phyloP scores from a whole-genome alignment of 345 rosid genomes.

The Atalantia buxifolia region DNA sequence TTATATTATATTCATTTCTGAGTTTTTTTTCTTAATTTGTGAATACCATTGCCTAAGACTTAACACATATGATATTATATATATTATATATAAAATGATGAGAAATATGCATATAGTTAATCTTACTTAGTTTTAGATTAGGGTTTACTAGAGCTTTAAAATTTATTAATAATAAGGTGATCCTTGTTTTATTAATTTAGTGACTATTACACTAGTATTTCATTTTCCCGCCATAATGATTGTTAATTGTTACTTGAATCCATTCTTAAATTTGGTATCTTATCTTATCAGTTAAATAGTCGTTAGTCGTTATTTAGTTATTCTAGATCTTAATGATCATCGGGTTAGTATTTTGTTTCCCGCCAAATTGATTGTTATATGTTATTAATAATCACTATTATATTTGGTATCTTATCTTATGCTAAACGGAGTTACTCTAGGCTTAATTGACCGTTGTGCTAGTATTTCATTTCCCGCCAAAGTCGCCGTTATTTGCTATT shows the following conservation, averaged over 20 bases:
- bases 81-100: background rate
- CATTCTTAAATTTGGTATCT: background rate
- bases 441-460: too few species aligned
- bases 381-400: background rate
- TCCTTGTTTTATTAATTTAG: background rate
- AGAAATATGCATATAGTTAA: background rate
- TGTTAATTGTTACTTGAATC: background rate
- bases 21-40: background rate
- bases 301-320: background rate
- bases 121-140: background rate
- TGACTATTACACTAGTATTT: background rate
- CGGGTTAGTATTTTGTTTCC: background rate
- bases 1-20: too few species aligned
- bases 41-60: background rate
- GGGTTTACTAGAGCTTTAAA: background rate
- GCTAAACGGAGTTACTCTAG: too few species aligned
- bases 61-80: background rate
- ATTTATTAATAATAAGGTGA: background rate
- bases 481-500: too few species aligned
- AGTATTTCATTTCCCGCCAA: too few species aligned
- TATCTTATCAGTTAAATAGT: background rate
- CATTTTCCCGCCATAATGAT: background rate
- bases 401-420: background rate
- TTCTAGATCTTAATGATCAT: too few species aligned
- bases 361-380: background rate